A percentile compares a stretch with the other conserved stretches of the same genome.
Conservation (phyloP, 768 basidiomycete species). For the Lentinula edodes region DNA sequence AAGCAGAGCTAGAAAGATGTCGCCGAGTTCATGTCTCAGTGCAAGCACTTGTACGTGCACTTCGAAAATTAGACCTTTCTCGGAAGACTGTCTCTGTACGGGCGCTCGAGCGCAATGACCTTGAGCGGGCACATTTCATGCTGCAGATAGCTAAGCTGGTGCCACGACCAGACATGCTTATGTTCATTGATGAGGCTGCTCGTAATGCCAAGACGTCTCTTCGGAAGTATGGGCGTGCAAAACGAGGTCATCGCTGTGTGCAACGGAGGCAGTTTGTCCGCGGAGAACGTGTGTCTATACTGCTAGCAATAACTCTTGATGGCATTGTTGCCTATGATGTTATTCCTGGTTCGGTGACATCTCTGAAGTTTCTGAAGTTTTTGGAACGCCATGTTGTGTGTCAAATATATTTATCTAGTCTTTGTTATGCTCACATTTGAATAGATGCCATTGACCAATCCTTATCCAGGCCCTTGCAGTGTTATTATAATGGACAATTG, state of each 20-base stretch:
- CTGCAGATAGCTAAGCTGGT: constrained; percentile 14
- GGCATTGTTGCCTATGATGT: constrained; percentile 24
- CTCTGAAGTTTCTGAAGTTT: constrained; percentile 24
- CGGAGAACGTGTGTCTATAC: no score
- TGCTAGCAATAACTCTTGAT: constrained; percentile 21
- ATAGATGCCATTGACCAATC: constrained; percentile 18
- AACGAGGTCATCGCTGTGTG: constrained; percentile 18
- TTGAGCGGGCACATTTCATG: constrained; percentile 16
- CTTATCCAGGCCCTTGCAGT: constrained; percentile 28
- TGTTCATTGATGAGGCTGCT: constrained; percentile 23
- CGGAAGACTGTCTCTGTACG: constrained; percentile 18
- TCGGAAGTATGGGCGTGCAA: constrained; percentile 16
- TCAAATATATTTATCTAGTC: constrained; percentile 1
- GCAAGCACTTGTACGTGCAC: constrained; percentile 20
- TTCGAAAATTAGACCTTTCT: constrained; percentile 15
- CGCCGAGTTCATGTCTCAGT: not conserved
- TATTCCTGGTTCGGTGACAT: constrained; percentile 25
- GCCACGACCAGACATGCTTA: constrained; percentile 17
- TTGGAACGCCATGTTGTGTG: constrained; percentile 18
- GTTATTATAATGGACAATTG: constrained; percentile 36
- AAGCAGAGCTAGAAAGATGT: no score
- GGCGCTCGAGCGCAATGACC: constrained; percentile 25
- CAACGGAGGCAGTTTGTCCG: constrained; percentile 17
- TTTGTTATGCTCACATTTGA: not conserved
- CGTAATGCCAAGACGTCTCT: constrained; percentile 21